Evolutionary conservation across 352 stramenopile genomes (phyloP).

Genomic region (Globisporangium solare): DNA sequence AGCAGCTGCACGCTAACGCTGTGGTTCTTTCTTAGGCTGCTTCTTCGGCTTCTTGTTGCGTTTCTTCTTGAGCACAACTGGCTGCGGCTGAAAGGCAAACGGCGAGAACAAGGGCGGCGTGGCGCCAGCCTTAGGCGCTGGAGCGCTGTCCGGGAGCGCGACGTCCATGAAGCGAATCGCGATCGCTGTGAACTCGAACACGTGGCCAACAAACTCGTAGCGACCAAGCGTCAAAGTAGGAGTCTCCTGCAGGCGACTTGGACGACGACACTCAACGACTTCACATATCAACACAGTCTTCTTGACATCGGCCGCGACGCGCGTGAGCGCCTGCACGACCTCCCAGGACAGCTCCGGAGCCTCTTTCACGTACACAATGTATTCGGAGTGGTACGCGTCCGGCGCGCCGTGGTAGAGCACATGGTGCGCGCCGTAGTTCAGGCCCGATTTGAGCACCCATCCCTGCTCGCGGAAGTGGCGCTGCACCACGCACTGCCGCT

Average conservation of each 20-base stretch:
- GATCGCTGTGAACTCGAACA: constrained; percentile 32
- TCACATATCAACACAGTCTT: constrained; percentile 70
- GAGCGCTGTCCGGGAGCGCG: constrained; percentile 10
- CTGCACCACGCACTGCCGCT: constrained; percentile 35
- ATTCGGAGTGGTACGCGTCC: constrained; percentile 62
- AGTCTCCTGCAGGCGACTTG: no score
- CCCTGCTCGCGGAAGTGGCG: constrained; percentile 52
- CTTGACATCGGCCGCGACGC: constrained; percentile 70
- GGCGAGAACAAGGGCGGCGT: constrained; percentile 7
- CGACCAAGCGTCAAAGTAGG: constrained; percentile 18
- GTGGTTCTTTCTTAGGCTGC: background rate
- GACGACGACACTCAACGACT: constrained; percentile 9
- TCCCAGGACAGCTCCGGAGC: constrained; percentile 30
- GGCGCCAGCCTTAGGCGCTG: constrained; percentile 1
- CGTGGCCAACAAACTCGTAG: constrained; percentile 31
- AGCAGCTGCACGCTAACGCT: background rate
- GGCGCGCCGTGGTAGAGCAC: constrained; percentile 61
- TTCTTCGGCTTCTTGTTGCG: constrained; percentile 8
- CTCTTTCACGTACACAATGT: constrained; percentile 55
- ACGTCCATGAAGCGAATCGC: constrained; percentile 62
- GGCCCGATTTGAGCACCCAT: constrained; percentile 49
- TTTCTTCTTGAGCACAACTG: constrained; percentile 36
- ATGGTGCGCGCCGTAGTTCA: constrained; percentile 71
- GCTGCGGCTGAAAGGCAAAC: constrained; percentile 38
- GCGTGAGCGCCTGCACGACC: constrained; percentile 60